Evolutionary conservation across 1,139 yeast species (phyloP).

Genomic region (Suhomyces taliae): DNA sequence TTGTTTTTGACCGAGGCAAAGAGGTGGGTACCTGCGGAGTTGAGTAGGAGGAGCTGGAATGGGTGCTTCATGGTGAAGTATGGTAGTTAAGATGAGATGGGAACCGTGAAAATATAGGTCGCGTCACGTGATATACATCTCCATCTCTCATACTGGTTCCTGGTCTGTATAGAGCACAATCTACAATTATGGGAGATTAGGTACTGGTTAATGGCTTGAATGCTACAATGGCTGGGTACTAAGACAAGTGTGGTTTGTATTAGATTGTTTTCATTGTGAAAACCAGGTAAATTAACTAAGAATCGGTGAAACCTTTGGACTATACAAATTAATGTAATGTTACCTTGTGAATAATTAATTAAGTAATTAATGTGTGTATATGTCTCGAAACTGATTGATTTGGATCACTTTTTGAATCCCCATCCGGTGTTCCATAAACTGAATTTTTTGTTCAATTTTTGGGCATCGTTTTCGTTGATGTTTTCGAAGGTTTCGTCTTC

Average conservation of each 20-base stretch:
- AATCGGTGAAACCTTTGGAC: too few relatives aligned
- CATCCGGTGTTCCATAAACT: constrained; percentile 16
- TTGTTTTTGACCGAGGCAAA: constrained; percentile 59
- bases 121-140: not conserved
- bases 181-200: not conserved
- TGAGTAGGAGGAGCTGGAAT: constrained; percentile 53
- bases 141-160: not conserved
- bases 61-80: constrained; percentile 58
- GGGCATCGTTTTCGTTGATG: constrained; percentile 4
- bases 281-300: too few relatives aligned
- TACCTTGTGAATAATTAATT: too few relatives aligned
- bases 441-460: constrained; percentile 9
- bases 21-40: constrained; percentile 43
- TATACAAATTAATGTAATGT: too few relatives aligned
- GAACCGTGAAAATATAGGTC: not conserved
- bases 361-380: too few relatives aligned
- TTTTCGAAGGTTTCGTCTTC: constrained; percentile 7
- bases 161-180: too few relatives aligned
- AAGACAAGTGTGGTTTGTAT: too few relatives aligned
- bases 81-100: not conserved
- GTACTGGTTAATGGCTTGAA: too few relatives aligned
- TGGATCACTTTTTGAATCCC: constrained; percentile 13
- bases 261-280: too few relatives aligned
- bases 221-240: too few relatives aligned
- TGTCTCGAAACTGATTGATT: too few relatives aligned